Evolutionary conservation across 306 rosid species (phyloP), one percentile per base, ranked within the genome.

Genomic region (Astragalus membranaceus): DNA sequence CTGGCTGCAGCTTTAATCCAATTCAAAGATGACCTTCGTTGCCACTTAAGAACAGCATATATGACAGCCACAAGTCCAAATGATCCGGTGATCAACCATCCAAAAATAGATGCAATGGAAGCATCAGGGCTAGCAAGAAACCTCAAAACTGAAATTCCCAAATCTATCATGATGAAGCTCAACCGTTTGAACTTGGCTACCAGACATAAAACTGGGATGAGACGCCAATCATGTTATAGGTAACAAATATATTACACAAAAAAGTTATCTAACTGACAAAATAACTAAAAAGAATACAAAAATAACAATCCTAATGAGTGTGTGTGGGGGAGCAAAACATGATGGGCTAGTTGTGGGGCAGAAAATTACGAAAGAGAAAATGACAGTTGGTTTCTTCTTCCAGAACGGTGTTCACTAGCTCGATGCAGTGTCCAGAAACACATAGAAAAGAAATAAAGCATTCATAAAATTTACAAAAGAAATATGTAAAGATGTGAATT

Each of bases 1-100:
- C 80, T 86, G 5, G 95, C 95, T 5, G 95, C 95, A 17, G 88
- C 95, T 67, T 88, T 84, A 29, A 86, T 76, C 95, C 95, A 88
- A 71, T 88, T 80, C 48, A 88, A 73, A 29, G 91, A 88, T 13
- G 86, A 71, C 54, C 91, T 79, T 71, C 80, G 81, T 75, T 86
- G 88, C 95, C 95, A 88, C 84, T 76, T 88, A 52, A 88, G 89
- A 74, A 84, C 68, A 13, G 84, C 85, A 60, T 78, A 86, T 47
- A 88, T 23, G 50, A 82, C 75, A 42, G 91, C 88, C 46, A 88
- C 30, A 48, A 88, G 71, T 35, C 91, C 95, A 74, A 88, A 75
- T 23, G 85, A 88, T 67, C 91, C 91, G 10, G 88, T 77, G 69
- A 86, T 78, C 74, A 88, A 43, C 85, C 89, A 88, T 73, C 91